Percentiles rank a stretch among this genome's conserved stretches.
These are phyloP conservation scores for Sphaerosporella brunnea DNA, from an alignment of 495 filamentous ascomycete genomes.

Conservation along the genomic window DNA sequence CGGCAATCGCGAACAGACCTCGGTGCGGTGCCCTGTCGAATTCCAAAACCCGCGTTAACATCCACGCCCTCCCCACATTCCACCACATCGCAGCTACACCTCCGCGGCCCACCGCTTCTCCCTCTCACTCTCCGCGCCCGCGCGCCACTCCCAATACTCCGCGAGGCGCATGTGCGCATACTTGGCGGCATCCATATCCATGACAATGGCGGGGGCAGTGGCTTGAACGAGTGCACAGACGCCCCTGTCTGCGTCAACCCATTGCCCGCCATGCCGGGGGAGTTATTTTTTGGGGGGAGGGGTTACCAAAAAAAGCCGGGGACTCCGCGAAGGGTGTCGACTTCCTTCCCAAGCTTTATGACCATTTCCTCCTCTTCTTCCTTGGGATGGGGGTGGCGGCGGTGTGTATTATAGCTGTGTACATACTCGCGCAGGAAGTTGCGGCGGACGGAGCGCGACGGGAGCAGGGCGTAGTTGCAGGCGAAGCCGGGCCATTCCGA, in stretches of 20 bases:
- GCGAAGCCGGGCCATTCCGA: conserved; percentile 92
- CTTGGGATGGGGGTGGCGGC: conserved; percentile 25
- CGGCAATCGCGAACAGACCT: too few relatives aligned
- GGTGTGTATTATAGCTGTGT: conserved; percentile 36
- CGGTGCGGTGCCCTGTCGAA: too few relatives aligned
- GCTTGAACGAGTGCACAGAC: conserved; percentile 89
- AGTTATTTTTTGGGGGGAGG: too few relatives aligned
- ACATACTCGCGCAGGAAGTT: conserved; percentile 72
- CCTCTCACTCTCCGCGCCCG: conserved; percentile 48
- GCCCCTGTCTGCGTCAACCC: conserved; percentile 34
- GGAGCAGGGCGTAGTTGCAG: conserved; percentile 67
- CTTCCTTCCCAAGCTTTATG: too few relatives aligned
- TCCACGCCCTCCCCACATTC: too few relatives aligned
- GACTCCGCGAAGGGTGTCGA: conserved; percentile 67
- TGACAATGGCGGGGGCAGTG: conserved; percentile 58
- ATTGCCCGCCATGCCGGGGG: background rate
- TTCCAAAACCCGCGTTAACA: too few relatives aligned
- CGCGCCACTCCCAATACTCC: conserved; percentile 88
- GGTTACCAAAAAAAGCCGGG: conserved; percentile 46
- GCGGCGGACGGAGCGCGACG: conserved; percentile 53
- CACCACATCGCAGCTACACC: too few relatives aligned
- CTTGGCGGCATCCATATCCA: conserved; percentile 73
- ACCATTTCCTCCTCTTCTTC: conserved; percentile 47
- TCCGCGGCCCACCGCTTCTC: conserved; percentile 71
- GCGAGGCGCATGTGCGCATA: conserved; percentile 71